phyloP scores from a whole-genome alignment of 306 rosid species.

The Psophocarpus tetragonolobus region DNA sequence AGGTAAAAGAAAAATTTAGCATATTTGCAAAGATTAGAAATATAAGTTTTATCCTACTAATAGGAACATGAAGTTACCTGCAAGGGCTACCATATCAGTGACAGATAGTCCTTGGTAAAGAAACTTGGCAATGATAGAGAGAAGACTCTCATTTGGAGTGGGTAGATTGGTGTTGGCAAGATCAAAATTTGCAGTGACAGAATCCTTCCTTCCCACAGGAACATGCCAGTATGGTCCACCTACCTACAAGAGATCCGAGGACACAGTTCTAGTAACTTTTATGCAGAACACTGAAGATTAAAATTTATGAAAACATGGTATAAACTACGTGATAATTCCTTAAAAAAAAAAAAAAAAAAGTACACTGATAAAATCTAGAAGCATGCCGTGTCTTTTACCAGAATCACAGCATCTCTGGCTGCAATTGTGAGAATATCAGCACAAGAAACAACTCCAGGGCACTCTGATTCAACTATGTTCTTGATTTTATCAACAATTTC shows the following conservation, averaged over 20 bases:
- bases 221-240: conserved; percentile 99
- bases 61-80: conserved; percentile 47
- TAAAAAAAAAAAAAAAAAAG: no score
- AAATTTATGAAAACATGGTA: neutral
- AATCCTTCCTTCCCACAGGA: conserved; percentile 94
- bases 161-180: conserved; percentile 74
- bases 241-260: conserved; percentile 50
- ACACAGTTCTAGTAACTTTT: neutral
- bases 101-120: conserved; percentile 81
- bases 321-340: neutral
- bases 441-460: conserved; percentile 88
- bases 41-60: neutral
- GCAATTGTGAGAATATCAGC: conserved; percentile 97
- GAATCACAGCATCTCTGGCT: conserved; percentile 93
- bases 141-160: conserved; percentile 55
- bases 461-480: conserved; percentile 85
- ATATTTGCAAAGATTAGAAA: neutral
- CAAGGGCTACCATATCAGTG: conserved; percentile 82
- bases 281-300: neutral
- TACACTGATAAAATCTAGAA: conserved; percentile 1
- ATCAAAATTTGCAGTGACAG: conserved; percentile 62
- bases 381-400: conserved; percentile 48
- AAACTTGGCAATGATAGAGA: conserved; percentile 71
- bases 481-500: conserved; percentile 65
- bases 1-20: neutral